Conservation (phyloP, 768 basidiomycete genomes). For the Serendipita indica region DNA sequence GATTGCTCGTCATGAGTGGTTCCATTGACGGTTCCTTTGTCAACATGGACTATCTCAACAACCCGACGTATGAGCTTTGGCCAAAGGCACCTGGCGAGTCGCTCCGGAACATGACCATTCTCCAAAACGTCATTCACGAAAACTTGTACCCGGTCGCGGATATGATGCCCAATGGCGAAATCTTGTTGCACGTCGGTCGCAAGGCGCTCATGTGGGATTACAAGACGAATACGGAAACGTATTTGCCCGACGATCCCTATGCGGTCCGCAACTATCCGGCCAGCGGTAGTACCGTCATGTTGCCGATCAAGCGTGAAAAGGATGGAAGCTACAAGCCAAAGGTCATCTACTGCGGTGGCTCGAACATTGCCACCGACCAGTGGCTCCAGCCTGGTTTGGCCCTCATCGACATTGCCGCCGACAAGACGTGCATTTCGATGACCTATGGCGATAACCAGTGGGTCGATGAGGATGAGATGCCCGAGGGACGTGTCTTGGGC, state of each 20-base stretch:
- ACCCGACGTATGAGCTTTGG: conserved; percentile 73
- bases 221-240: conserved; percentile 15
- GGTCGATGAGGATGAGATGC: conserved; percentile 15
- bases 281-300: conserved; percentile 4
- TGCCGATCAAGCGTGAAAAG: background rate
- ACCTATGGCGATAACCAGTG: conserved; percentile 16
- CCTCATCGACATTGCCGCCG: conserved; percentile 10
- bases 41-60: conserved; percentile 38
- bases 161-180: background rate
- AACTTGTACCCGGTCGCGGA: background rate
- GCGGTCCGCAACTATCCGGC: conserved; percentile 16
- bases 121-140: background rate
- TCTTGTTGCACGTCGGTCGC: background rate
- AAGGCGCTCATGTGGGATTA: conserved; percentile 6
- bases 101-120: background rate
- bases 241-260: conserved; percentile 16
- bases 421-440: conserved; percentile 18
- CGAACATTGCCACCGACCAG: background rate
- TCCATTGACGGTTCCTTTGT: background rate
- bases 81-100: conserved; percentile 26
- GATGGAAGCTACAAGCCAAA: conserved; percentile 12
- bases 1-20: conserved; percentile 23
- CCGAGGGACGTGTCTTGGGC: conserved; percentile 17
- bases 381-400: background rate
- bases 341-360: conserved; percentile 14